phyloP scores from a whole-genome alignment of 2,329 filamentous ascomycete genomes.

The Colletotrichum sp. region DNA sequence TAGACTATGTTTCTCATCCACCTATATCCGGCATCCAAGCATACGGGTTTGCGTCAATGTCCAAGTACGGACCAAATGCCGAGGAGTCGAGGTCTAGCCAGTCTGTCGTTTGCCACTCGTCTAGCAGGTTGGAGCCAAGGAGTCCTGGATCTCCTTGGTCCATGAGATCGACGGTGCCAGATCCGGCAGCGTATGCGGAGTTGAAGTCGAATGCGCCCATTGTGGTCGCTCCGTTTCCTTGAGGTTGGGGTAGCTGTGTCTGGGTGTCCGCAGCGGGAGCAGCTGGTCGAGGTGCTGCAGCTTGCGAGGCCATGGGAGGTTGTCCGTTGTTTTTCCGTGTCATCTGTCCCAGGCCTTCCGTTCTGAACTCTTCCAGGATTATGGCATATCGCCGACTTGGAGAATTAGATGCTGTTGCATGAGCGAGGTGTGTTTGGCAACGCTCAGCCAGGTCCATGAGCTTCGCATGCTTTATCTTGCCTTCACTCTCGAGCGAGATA shows the following conservation, averaged over 20 bases:
- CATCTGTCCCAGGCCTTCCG: slow-evolving; percentile 21
- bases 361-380: slow-evolving; percentile 24
- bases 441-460: slow-evolving; percentile 42
- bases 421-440: slow-evolving; percentile 43
- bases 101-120: slow-evolving; percentile 33
- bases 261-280: neutral
- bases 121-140: slow-evolving; percentile 7
- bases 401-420: slow-evolving; percentile 26
- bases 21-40: slow-evolving; percentile 19
- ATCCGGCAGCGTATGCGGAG: neutral
- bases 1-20: neutral
- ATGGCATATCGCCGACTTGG: slow-evolving; percentile 25
- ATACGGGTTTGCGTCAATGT: slow-evolving; percentile 12
- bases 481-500: neutral
- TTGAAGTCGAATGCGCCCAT: neutral
- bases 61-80: slow-evolving; percentile 24
- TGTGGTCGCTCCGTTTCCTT: neutral
- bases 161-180: neutral
- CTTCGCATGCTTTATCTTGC: slow-evolving; percentile 17
- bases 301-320: neutral
- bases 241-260: neutral
- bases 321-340: neutral
- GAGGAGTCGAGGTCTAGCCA: slow-evolving; percentile 31
- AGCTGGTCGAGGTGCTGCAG: neutral
- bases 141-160: slow-evolving; percentile 1